Conservation (phyloP, 1,284 basidiomycete species). For the Inonotus hispidus region DNA sequence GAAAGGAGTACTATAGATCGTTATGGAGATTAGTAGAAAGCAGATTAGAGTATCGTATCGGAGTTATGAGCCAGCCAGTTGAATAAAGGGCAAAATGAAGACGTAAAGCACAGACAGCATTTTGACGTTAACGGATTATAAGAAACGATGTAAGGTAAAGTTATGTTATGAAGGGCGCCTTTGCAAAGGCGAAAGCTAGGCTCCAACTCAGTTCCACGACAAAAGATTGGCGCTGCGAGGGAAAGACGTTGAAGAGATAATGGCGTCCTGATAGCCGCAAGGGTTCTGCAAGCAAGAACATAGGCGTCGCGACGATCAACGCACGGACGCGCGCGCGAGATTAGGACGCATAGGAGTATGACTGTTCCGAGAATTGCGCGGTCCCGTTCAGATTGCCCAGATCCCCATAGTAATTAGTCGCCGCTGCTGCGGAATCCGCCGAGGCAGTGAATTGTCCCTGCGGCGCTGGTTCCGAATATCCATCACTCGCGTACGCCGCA, state of each 20-base stretch:
- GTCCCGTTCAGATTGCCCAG: neutral
- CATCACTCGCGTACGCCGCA: neutral
- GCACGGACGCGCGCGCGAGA: neutral
- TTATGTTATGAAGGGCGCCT: neutral
- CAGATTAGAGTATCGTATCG: neutral
- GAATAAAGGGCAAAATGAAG: neutral
- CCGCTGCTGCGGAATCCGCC: neutral
- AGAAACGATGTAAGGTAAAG: neutral
- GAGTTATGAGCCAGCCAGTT: neutral
- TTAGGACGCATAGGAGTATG: neutral
- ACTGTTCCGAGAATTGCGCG: neutral
- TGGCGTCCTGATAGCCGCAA: neutral
- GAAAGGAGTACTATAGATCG: neutral
- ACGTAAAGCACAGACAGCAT: slow-evolving; percentile 2
- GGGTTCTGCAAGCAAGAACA: neutral
- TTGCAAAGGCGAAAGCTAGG: neutral
- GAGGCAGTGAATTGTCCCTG: neutral
- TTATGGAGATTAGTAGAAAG: neutral
- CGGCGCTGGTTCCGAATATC: neutral
- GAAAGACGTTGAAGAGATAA: neutral
- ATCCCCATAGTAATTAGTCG: neutral
- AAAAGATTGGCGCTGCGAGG: neutral
- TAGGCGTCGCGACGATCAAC: neutral
- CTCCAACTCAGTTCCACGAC: neutral
- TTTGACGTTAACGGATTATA: slow-evolving; percentile 3